Evolutionary conservation across 352 stramenopile species (phyloP).

Genomic region (Phytophthora cactorum): DNA sequence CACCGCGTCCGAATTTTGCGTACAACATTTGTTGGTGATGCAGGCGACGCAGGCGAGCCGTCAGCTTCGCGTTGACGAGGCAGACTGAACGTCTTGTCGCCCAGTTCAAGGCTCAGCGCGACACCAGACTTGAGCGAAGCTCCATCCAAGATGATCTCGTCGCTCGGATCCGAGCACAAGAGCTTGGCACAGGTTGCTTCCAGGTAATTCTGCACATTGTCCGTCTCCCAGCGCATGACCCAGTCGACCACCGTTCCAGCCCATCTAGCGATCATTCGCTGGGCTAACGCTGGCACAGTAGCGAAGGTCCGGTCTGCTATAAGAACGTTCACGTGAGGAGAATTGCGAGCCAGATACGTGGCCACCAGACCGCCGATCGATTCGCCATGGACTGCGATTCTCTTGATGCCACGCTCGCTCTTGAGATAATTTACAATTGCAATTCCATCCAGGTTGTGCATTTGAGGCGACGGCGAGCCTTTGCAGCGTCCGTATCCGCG

Average conservation of each 20-base stretch:
- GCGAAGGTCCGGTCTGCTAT: slow-evolving; percentile 86
- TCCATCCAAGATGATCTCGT: slow-evolving; percentile 86
- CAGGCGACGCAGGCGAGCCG: slow-evolving; percentile 17
- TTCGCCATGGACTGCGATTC: slow-evolving; percentile 82
- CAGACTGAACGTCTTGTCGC: slow-evolving; percentile 47
- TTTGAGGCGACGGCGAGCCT: slow-evolving; percentile 59
- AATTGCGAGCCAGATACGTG: slow-evolving; percentile 69
- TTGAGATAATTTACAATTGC: slow-evolving; percentile 80
- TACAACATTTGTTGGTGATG: slow-evolving; percentile 11
- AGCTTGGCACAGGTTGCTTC: slow-evolving; percentile 78
- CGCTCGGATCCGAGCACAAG: slow-evolving; percentile 79
- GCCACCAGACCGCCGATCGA: slow-evolving; percentile 85
- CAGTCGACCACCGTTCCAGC: slow-evolving; percentile 63
- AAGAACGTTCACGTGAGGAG: slow-evolving; percentile 63
- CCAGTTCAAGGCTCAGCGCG: slow-evolving; percentile 68
- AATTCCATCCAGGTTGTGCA: slow-evolving; percentile 74
- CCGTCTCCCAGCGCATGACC: slow-evolving; percentile 83
- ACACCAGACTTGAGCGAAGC: slow-evolving; percentile 87
- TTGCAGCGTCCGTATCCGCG: slow-evolving; percentile 82
- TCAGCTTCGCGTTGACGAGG: slow-evolving; percentile 33
- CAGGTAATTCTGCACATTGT: slow-evolving; percentile 82
- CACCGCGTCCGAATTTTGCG: slow-evolving; percentile 17
- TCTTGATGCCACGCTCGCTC: slow-evolving; percentile 50
- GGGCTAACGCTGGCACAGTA: slow-evolving; percentile 76
- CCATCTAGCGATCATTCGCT: slow-evolving; percentile 82